These are phyloP conservation scores for Gardenia jasminoides DNA, from an alignment of 257 asterid species.

Conservation along the genomic window DNA sequence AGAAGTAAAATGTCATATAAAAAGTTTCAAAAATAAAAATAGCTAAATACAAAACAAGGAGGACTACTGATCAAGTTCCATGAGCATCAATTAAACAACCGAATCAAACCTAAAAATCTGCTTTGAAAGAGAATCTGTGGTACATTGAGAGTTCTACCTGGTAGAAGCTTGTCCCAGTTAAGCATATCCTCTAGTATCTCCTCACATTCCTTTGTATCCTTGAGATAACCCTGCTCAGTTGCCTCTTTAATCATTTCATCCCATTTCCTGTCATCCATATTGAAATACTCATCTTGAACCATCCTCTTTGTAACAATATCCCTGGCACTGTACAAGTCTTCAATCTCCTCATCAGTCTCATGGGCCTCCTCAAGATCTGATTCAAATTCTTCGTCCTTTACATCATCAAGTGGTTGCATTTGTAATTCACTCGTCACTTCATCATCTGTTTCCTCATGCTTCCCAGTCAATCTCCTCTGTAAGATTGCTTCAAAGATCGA, in stretches of 20 bases:
- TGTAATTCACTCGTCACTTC: conserved; percentile 56
- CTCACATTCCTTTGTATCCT: conserved; percentile 76
- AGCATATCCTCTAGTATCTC: conserved; percentile 82
- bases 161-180: conserved; percentile 78
- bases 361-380: conserved; percentile 57
- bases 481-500: conserved; percentile 49
- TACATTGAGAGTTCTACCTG: conserved; percentile 48
- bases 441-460: conserved; percentile 74
- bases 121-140: not conserved
- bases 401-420: conserved; percentile 51
- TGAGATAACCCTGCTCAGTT: conserved; percentile 54
- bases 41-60: not conserved
- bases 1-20: not conserved
- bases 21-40: not conserved
- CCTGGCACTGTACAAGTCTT: conserved; percentile 61
- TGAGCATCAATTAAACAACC: no score
- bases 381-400: conserved; percentile 57
- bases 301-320: conserved; percentile 44
- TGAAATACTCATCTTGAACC: conserved; percentile 49
- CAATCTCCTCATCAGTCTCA: conserved; percentile 72
- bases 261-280: conserved; percentile 77
- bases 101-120: not conserved
- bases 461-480: conserved; percentile 45
- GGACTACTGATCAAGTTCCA: not conserved
- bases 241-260: conserved; percentile 77